A percentile compares a stretch with the other conserved stretches of the same genome.
phyloP scores from a whole-genome alignment of 352 stramenopile genomes.

The Phytophthora melonis region DNA sequence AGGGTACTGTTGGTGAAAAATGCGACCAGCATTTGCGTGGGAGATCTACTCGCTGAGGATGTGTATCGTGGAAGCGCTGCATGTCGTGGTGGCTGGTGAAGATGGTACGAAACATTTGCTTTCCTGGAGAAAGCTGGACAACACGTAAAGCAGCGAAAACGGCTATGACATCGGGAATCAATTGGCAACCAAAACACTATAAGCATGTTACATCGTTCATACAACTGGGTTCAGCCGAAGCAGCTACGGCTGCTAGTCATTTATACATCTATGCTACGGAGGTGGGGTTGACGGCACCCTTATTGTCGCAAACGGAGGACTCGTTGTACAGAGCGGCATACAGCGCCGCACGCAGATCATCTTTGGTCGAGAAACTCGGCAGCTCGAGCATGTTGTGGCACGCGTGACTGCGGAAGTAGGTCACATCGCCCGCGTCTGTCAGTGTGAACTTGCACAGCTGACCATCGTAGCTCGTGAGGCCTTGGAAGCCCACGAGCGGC shows the following conservation, averaged over 20 bases:
- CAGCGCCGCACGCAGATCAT: conserved; percentile 67
- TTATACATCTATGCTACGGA: conserved; percentile 34
- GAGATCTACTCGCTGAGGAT: conserved; percentile 10
- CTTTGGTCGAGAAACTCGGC: conserved; percentile 88
- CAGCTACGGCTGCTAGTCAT: not conserved
- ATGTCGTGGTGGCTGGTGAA: not conserved
- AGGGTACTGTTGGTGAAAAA: not conserved
- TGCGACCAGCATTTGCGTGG: not conserved
- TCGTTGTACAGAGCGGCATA: conserved; percentile 62
- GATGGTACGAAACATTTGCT: too few relatives aligned
- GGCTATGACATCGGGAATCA: not conserved
- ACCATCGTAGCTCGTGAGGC: conserved; percentile 77
- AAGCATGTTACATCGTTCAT: not conserved
- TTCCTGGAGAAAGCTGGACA: not conserved
- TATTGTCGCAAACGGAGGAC: conserved; percentile 11
- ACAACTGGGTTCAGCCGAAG: not conserved
- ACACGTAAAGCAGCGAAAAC: not conserved
- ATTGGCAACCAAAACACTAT: not conserved
- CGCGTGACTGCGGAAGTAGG: conserved; percentile 64
- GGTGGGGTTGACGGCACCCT: conserved; percentile 1
- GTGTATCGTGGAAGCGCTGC: conserved; percentile 12
- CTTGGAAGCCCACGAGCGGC: conserved; percentile 69
- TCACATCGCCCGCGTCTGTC: conserved; percentile 7
- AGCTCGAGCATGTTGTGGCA: conserved; percentile 93
- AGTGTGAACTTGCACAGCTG: conserved; percentile 77